Base-by-base conservation (phyloP, 73 alveolate species). In the Blepharisma stoltei region DNA sequence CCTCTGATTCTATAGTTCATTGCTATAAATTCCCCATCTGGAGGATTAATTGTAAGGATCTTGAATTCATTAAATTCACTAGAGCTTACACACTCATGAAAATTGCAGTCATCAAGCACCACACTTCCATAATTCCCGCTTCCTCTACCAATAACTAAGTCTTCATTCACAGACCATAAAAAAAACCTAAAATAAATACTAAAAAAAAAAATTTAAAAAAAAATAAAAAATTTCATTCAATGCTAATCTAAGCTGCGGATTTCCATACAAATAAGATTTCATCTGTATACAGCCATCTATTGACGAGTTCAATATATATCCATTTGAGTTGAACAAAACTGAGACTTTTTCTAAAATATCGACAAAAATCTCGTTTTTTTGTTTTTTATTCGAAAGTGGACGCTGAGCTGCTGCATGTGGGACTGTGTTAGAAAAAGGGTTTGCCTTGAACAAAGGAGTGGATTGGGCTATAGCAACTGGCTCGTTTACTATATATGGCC, bases 1-100 rank as follows among this genome's bases (percentile, higher is more conserved):
- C 97, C 95, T 78, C 89, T 95, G 70, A 97, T 94, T 66, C 98
- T 82, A 83, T 97, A 97, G 85, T 97, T 97, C 99, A 97, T 97
- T 65, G 95, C 98, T 65, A 92, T 91, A 66, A 97, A 97, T 76
- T 97, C 98, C 54, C 99, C 99, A 77, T 97, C 99, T 4, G 99
- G 99, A 6, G 99, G 99, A 43, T 82, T 67, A 67, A 97, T 94
- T 70, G 92, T 84, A 46, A 97, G 80, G 6, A 98, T 97, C 71
- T 90, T 92, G 75, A 82, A 85, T 6, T 84, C 88, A 44, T 95
- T 98, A 46, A 97, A 97, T 88, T 93, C 45, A 87, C 86, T 93
- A 18, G 91, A 73, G 83, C 94, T 93, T 20, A 94, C 99, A 76
- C 99, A 93, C 76, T 97, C 99, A 85, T 96, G 98, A 87, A 97